Conservation (phyloP, 2,329 filamentous ascomycete genomes). For the Pseudogymnoascus sp. region DNA sequence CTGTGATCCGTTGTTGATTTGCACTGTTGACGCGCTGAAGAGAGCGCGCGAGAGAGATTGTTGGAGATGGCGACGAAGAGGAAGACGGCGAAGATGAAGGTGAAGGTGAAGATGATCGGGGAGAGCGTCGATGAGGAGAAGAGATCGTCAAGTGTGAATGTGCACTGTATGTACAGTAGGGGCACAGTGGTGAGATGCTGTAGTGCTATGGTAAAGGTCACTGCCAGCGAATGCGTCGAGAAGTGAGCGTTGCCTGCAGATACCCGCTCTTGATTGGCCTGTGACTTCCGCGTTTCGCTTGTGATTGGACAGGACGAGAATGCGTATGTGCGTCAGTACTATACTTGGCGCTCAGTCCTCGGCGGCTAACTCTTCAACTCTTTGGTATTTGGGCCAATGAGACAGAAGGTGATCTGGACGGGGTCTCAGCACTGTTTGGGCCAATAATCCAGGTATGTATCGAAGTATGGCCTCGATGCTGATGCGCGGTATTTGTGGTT, state of each 20-base stretch:
- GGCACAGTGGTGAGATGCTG: neutral
- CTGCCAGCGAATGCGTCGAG: neutral
- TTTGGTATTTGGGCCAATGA: neutral
- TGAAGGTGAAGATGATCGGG: neutral
- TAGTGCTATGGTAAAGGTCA: neutral
- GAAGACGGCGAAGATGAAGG: neutral
- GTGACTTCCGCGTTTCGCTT: neutral
- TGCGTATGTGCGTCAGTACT: constrained; percentile 1
- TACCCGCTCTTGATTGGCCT: neutral
- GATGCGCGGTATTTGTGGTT: neutral
- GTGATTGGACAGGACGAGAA: neutral
- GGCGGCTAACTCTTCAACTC: constrained; percentile 3
- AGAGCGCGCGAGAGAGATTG: neutral
- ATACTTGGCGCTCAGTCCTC: constrained; percentile 2
- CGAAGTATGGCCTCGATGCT: neutral
- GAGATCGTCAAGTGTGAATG: constrained; percentile 4
- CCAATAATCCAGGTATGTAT: neutral
- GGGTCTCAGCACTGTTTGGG: neutral
- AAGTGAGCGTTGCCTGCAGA: neutral
- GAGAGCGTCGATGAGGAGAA: neutral
- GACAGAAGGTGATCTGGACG: neutral
- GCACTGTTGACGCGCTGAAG: neutral
- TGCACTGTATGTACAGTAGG: neutral
- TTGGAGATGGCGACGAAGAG: neutral
- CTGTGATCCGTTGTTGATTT: neutral